These are phyloP conservation scores for Ashbya aceris DNA, from an alignment of 1,139 yeast species.

Conservation along the genomic window DNA sequence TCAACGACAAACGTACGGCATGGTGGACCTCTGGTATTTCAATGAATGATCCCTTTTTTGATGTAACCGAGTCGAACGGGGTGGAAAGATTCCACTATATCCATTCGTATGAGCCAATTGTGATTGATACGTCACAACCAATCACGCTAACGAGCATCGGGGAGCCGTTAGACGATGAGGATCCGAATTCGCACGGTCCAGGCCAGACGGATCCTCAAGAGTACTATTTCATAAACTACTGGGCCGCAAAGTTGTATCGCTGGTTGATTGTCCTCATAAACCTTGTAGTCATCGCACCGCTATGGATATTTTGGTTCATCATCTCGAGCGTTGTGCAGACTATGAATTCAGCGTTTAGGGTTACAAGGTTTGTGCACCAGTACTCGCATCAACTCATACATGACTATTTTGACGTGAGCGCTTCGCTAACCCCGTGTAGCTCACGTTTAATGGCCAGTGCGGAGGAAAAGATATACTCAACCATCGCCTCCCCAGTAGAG, in stretches of 20 bases:
- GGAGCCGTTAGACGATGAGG: constrained; percentile 5
- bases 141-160: constrained; percentile 11
- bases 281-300: constrained; percentile 42
- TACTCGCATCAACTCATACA: constrained; percentile 33
- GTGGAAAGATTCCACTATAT: constrained; percentile 22
- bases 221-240: constrained; percentile 20
- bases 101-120: constrained; percentile 25
- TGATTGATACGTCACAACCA: constrained; percentile 26
- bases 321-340: constrained; percentile 36
- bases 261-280: constrained; percentile 40
- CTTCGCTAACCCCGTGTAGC: constrained; percentile 5
- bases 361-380: constrained; percentile 25
- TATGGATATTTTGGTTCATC: constrained; percentile 43
- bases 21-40: constrained; percentile 78
- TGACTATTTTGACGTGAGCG: constrained; percentile 31
- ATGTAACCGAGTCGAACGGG: constrained; percentile 22
- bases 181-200: constrained; percentile 9
- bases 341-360: constrained; percentile 29
- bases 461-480: constrained; percentile 11
- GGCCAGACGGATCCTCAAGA: constrained; percentile 4
- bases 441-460: constrained; percentile 4
- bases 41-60: constrained; percentile 47
- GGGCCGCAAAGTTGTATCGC: constrained; percentile 32
- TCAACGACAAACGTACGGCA: constrained; percentile 70
- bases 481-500: constrained; percentile 6